A percentile compares a stretch with the other conserved stretches of the same genome.
Conservation (phyloP, 2,329 filamentous ascomycete species). For the Didymella arachidicola region DNA sequence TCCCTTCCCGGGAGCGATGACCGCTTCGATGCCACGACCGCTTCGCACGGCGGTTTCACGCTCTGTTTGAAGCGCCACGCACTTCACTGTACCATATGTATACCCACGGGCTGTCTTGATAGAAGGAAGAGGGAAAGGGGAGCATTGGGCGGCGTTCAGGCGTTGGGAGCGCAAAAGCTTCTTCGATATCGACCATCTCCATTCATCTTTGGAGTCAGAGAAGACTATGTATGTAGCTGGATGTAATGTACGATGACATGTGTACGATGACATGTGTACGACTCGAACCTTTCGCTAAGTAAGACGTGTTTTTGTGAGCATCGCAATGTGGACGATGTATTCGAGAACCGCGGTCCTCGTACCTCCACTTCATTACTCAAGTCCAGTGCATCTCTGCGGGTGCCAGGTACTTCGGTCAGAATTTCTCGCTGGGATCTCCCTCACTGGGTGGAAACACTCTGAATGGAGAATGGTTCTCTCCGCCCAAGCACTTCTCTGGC, state of each 20-base stretch:
- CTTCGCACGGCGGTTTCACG: neutral
- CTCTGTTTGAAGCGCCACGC: constrained; percentile 9
- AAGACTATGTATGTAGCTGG: neutral
- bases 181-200: constrained; percentile 10
- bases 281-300: too few relatives aligned
- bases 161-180: constrained; percentile 13
- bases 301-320: too few relatives aligned
- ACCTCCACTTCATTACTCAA: too few relatives aligned
- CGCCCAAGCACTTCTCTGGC: too few relatives aligned
- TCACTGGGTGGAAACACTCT: too few relatives aligned
- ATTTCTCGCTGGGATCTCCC: too few relatives aligned
- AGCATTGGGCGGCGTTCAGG: constrained; percentile 22
- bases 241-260: constrained; percentile 14
- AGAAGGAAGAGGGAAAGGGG: constrained; percentile 3
- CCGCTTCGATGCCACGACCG: too few relatives aligned
- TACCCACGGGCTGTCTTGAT: constrained; percentile 28
- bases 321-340: too few relatives aligned
- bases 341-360: too few relatives aligned
- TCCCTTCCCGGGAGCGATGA: constrained; percentile 7
- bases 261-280: constrained; percentile 7
- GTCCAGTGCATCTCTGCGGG: too few relatives aligned
- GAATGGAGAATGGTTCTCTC: too few relatives aligned
- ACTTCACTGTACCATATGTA: constrained; percentile 31
- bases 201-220: constrained; percentile 19
- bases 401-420: too few relatives aligned